Conservation (phyloP, 2,329 filamentous ascomycete species). For the Colletotrichum abscissum region DNA sequence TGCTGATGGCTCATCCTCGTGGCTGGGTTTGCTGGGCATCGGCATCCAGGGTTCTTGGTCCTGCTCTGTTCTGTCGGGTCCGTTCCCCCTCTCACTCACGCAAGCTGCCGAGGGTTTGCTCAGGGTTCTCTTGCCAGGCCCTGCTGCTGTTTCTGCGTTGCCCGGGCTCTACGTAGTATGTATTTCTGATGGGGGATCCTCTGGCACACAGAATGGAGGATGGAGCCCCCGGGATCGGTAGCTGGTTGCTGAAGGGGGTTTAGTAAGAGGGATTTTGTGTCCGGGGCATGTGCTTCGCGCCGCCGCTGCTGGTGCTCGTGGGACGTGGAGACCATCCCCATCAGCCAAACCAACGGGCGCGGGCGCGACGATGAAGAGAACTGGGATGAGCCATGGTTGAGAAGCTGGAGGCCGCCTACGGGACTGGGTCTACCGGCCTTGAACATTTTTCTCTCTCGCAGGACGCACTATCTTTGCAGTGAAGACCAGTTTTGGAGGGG, state of each 20-base stretch:
- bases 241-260: neutral
- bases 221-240: neutral
- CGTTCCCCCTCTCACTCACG: slow-evolving; percentile 8
- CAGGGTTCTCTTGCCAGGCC: neutral
- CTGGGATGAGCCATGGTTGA: neutral
- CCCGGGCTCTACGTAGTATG: neutral
- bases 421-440: neutral
- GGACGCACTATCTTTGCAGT: neutral
- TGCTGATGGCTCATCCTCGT: neutral
- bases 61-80: slow-evolving; percentile 16
- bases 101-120: neutral
- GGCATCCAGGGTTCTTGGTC: neutral
- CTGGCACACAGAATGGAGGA: neutral
- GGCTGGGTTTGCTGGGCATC: neutral
- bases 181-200: neutral
- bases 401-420: neutral
- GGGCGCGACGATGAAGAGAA: neutral
- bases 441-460: neutral
- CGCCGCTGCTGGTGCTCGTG: neutral
- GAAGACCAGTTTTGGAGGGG: neutral
- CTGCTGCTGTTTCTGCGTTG: neutral
- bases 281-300: neutral
- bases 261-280: neutral
- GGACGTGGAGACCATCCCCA: neutral
- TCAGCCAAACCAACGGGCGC: neutral